Conservation (phyloP, 495 filamentous ascomycete species). For the Halenospora varia region DNA sequence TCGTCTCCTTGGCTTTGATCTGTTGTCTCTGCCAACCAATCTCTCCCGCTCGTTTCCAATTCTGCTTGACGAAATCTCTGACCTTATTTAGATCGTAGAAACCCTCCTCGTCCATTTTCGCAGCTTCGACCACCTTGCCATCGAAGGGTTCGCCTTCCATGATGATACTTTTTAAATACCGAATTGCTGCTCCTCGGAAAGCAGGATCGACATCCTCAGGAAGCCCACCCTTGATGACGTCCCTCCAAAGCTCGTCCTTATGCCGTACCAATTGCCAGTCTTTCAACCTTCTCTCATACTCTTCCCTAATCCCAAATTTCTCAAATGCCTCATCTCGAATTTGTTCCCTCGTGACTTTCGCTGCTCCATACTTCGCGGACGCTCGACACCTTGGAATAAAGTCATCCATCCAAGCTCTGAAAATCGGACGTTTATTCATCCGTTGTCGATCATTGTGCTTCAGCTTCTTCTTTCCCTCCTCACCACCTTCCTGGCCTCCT, state of each 20-base stretch:
- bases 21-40: conserved; percentile 28
- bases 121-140: conserved; percentile 18
- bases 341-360: conserved; percentile 15
- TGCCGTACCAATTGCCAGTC: conserved; percentile 17
- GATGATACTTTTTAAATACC: conserved; percentile 21
- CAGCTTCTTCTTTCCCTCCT: conserved; percentile 31
- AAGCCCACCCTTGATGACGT: conserved; percentile 20
- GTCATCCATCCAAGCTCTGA: conserved; percentile 48
- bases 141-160: conserved; percentile 30
- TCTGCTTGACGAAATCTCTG: conserved; percentile 30
- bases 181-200: conserved; percentile 18
- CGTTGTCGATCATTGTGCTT: conserved; percentile 49
- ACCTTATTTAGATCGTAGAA: conserved; percentile 33
- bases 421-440: conserved; percentile 42
- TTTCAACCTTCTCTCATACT: conserved; percentile 23
- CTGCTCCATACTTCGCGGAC: not conserved
- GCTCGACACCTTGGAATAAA: conserved; percentile 37
- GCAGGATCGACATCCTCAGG: conserved; percentile 24
- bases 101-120: conserved; percentile 29
- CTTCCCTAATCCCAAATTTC: conserved; percentile 24
- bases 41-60: conserved; percentile 31
- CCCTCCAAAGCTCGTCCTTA: conserved; percentile 19
- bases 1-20: conserved; percentile 17
- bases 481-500: conserved; percentile 29
- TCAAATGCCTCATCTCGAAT: conserved; percentile 18